Conservation (phyloP, 148 eudicot genomes). For the Linanthus parryae region DNA sequence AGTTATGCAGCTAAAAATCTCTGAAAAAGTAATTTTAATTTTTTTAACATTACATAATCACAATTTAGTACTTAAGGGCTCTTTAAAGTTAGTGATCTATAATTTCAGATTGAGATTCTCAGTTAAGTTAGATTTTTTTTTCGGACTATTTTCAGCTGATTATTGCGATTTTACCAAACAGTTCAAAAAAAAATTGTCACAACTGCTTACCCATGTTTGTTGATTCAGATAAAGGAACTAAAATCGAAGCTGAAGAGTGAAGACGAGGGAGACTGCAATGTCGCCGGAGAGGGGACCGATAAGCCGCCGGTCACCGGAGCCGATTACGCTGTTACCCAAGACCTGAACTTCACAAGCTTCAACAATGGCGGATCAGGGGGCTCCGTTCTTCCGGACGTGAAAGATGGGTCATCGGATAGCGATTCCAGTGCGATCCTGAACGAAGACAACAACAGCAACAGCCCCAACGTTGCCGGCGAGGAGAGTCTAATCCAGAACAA, state of each 20-base stretch:
- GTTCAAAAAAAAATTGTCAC: neutral
- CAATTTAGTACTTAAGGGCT: neutral
- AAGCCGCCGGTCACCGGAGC: conserved; percentile 14
- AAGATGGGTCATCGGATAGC: conserved; percentile 74
- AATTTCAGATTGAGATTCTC: neutral
- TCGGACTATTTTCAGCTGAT: neutral
- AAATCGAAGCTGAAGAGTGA: conserved; percentile 65
- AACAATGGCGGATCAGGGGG: neutral
- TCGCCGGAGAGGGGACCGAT: conserved; percentile 9
- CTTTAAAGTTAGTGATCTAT: neutral
- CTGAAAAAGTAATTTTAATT: neutral
- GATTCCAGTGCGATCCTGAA: conserved; percentile 86
- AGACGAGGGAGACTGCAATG: conserved; percentile 26
- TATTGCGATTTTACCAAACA: too few species aligned
- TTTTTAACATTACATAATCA: neutral
- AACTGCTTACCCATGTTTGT: too few species aligned
- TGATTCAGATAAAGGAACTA: conserved; percentile 65
- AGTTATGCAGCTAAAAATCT: too few species aligned
- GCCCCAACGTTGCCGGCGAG: conserved; percentile 32
- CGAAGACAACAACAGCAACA: conserved; percentile 41
- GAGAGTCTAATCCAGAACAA: conserved; percentile 18
- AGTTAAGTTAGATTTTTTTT: neutral
- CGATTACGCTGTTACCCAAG: conserved; percentile 12
- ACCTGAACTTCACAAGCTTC: conserved; percentile 15
- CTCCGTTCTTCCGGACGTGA: conserved; percentile 27